Conservation (phyloP, 106 monocot species). For the Chionographis japonica region DNA sequence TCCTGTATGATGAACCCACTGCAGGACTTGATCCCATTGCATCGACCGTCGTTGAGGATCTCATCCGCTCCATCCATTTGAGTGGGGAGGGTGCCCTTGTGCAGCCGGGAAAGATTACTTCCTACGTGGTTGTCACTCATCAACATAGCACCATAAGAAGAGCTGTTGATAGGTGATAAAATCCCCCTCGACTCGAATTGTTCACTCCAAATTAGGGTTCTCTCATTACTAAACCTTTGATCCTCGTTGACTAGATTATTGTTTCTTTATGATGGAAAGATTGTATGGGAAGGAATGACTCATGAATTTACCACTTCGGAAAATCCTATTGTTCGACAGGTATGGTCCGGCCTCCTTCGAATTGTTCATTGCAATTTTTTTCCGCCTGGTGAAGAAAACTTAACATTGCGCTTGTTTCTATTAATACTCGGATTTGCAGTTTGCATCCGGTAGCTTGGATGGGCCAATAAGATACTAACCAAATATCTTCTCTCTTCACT, state of each 20-base stretch:
- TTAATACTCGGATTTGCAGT: constrained; percentile 32
- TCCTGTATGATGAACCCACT: constrained; percentile 98
- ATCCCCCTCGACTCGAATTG: neutral
- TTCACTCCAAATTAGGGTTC: no score
- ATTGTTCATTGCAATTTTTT: neutral
- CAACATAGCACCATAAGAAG: constrained; percentile 98
- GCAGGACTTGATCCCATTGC: constrained; percentile 99
- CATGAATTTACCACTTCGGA: constrained; percentile 70
- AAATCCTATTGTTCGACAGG: constrained; percentile 91
- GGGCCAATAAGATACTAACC: constrained; percentile 82
- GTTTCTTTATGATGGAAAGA: constrained; percentile 81
- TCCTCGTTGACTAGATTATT: constrained; percentile 43
- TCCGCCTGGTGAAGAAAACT: neutral
- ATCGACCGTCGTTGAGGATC: constrained; percentile 97
- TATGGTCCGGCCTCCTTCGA: constrained; percentile 2
- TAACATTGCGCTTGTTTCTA: neutral
- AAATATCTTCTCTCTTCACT: no score
- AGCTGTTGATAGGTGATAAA: constrained; percentile 78
- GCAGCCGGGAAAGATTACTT: constrained; percentile 79
- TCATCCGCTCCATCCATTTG: constrained; percentile 84
- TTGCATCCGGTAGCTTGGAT: constrained; percentile 94
- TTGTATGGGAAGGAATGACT: constrained; percentile 97
- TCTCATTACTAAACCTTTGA: neutral
- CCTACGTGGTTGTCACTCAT: constrained; percentile 94
- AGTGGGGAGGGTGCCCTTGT: constrained; percentile 45